Percentiles rank a stretch among this genome's conserved stretches.
These are phyloP conservation scores for Rhinocladiella similis DNA, from an alignment of 2,329 filamentous ascomycete species.

Conservation along the genomic window DNA sequence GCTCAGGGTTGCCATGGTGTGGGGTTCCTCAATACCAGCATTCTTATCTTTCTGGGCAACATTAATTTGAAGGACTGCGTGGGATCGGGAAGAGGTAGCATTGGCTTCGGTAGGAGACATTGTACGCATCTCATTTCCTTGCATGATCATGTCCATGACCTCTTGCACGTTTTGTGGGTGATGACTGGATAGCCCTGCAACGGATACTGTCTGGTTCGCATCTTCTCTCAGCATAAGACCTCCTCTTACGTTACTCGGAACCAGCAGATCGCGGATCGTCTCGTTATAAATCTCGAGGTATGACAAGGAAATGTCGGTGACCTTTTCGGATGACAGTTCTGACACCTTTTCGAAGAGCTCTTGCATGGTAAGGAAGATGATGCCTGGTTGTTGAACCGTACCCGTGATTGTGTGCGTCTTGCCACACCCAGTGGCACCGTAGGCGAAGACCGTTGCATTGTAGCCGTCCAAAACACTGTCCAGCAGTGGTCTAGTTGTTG, in stretches of 20 bases:
- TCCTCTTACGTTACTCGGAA: constrained; percentile 78
- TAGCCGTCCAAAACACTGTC: constrained; percentile 96
- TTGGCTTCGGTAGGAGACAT: constrained; percentile 97
- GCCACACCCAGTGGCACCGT: constrained; percentile 95
- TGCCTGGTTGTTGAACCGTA: constrained; percentile 87
- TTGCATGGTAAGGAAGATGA: constrained; percentile 99
- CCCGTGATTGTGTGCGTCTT: constrained; percentile 98
- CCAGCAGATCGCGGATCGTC: constrained; percentile 90
- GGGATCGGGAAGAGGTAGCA: constrained; percentile 93
- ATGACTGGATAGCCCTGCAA: constrained; percentile 86
- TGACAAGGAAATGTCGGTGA: constrained; percentile 85
- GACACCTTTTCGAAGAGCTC: constrained; percentile 94
- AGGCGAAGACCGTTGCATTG: constrained; percentile 98
- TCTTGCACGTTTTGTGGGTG: constrained; percentile 88
- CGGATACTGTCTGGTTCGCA: constrained; percentile 87
- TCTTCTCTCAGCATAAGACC: constrained; percentile 93
- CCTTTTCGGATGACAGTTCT: constrained; percentile 83
- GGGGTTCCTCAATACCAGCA: constrained; percentile 86
- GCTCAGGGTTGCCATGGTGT: constrained; percentile 96
- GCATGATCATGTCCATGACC: constrained; percentile 99
- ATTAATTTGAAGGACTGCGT: constrained; percentile 97
- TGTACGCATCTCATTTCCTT: constrained; percentile 89
- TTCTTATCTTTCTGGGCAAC: constrained; percentile 92
- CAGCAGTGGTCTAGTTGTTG: constrained; percentile 83
- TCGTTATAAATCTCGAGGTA: constrained; percentile 99